Evolutionary conservation across 2,329 filamentous ascomycete species (phyloP).

Genomic region (Fonsecaea monophora): DNA sequence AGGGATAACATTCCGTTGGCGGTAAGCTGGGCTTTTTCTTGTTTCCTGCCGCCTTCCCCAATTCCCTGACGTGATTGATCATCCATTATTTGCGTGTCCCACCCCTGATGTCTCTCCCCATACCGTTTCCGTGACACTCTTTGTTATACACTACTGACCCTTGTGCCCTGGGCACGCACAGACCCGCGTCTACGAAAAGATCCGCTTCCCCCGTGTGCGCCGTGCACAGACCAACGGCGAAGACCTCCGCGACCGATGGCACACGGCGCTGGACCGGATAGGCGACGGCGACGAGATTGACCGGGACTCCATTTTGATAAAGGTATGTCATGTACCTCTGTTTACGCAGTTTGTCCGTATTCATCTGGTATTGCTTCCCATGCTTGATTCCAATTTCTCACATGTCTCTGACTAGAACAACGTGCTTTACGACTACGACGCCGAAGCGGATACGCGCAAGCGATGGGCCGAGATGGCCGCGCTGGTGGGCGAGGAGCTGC

Average conservation of each 20-base stretch:
- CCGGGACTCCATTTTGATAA: constrained; percentile 56
- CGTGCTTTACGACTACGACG: constrained; percentile 57
- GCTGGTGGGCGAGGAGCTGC: constrained; percentile 48
- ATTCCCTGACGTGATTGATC: too few species aligned
- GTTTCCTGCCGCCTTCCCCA: background rate
- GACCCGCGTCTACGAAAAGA: constrained; percentile 49
- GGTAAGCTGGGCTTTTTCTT: constrained; percentile 12
- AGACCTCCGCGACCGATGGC: constrained; percentile 59
- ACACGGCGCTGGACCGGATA: constrained; percentile 57
- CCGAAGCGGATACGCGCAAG: constrained; percentile 53
- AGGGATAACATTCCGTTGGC: constrained; percentile 33
- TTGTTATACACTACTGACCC: background rate
- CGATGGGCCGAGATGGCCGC: constrained; percentile 53
- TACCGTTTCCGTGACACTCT: background rate
- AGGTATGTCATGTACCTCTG: constrained; percentile 31
- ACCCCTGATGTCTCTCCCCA: background rate
- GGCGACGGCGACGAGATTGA: constrained; percentile 55
- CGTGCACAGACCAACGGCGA: constrained; percentile 58
- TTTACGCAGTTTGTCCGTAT: background rate
- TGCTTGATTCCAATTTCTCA: background rate
- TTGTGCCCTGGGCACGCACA: constrained; percentile 1
- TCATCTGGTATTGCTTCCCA: background rate
- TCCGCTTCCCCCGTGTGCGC: constrained; percentile 49
- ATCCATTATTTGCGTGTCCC: background rate
- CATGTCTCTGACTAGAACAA: constrained; percentile 46